Conservation (phyloP, 2,329 filamentous ascomycete genomes). For the Xylariomycetidae sp. region DNA sequence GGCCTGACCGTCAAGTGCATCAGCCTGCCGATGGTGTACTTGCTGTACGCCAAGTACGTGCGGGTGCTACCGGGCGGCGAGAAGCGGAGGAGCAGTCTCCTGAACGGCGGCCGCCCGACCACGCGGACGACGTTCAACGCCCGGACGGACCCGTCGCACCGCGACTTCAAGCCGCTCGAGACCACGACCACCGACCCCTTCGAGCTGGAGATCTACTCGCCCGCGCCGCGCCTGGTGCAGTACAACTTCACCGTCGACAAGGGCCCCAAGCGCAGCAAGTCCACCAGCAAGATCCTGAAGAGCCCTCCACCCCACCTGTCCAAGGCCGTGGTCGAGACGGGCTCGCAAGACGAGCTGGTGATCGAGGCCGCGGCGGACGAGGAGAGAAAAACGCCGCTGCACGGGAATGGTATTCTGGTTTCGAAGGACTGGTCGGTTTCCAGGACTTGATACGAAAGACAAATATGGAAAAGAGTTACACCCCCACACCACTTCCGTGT, state of each 20-base stretch:
- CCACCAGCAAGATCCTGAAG: background rate
- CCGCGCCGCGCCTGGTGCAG: conserved; percentile 5
- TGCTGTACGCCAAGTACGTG: conserved; percentile 7
- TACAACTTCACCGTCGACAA: conserved; percentile 9
- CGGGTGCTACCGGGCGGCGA: too few relatives aligned
- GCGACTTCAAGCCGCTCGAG: conserved; percentile 9
- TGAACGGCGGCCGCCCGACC: background rate
- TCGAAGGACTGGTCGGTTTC: conserved; percentile 12
- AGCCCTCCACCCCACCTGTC: conserved; percentile 5
- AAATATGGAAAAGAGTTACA: too few relatives aligned
- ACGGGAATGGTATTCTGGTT: conserved; percentile 12
- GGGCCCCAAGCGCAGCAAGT: background rate
- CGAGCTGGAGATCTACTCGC: conserved; percentile 9
- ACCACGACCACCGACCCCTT: conserved; percentile 9
- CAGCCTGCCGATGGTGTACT: conserved; percentile 17
- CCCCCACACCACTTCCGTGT: background rate
- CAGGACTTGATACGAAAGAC: conserved; percentile 8
- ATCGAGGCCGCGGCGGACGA: background rate
- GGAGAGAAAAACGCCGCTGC: background rate
- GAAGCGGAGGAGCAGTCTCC: conserved; percentile 1
- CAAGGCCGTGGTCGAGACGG: conserved; percentile 9
- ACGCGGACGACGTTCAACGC: conserved; percentile 6
- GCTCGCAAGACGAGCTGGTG: conserved; percentile 8
- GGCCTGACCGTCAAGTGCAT: conserved; percentile 13
- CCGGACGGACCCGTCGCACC: conserved; percentile 8